phyloP scores from a whole-genome alignment of 345 rosid species.

The Salix brachista region DNA sequence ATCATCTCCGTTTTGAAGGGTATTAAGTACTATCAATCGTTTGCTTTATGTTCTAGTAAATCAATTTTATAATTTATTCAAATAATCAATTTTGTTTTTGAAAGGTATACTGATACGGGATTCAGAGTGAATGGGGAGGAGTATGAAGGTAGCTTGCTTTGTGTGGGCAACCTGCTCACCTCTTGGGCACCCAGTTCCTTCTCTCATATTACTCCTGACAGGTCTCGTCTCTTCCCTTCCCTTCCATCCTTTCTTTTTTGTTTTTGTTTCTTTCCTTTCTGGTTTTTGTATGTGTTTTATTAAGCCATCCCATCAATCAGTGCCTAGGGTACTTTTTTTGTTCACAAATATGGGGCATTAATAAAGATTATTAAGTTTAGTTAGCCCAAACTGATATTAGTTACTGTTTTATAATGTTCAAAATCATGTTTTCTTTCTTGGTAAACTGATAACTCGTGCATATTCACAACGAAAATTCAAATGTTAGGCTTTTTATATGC shows the following conservation, averaged over 20 bases:
- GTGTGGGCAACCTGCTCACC: constrained; percentile 74
- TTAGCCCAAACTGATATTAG: no score
- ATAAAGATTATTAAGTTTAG: no score
- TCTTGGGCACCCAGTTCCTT: constrained; percentile 75
- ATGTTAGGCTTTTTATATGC: no score
- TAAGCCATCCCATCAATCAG: neutral
- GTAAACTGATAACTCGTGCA: no score
- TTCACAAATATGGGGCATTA: no score
- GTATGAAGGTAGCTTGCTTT: constrained; percentile 88
- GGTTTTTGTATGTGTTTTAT: neutral
- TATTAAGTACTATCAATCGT: neutral
- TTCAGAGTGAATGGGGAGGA: constrained; percentile 69
- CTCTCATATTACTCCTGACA: constrained; percentile 71
- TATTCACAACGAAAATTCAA: no score
- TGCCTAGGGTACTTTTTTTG: no score
- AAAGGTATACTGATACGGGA: constrained; percentile 70
- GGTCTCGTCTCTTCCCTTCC: constrained; percentile 28
- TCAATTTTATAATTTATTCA: neutral
- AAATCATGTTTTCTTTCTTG: no score
- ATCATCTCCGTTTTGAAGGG: constrained; percentile 91
- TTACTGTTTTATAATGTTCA: no score
- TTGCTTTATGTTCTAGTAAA: neutral
- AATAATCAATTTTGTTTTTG: no score
- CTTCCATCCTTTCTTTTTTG: neutral
- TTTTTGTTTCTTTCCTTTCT: neutral